phyloP scores from a whole-genome alignment of 306 rosid genomes.

The Acacia acuminata region DNA sequence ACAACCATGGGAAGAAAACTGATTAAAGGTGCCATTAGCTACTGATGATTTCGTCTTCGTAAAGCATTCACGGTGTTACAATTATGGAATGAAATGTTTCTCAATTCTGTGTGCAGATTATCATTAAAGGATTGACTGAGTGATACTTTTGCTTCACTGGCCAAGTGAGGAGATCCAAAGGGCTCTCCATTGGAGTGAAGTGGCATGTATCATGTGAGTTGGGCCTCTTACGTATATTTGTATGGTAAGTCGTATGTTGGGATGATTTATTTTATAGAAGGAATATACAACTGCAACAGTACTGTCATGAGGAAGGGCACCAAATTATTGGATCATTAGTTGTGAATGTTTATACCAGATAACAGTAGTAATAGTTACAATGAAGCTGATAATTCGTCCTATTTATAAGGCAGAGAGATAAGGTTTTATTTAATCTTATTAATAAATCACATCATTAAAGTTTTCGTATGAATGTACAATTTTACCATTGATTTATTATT shows the following conservation, averaged over 20 bases:
- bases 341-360: not conserved
- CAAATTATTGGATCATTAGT: not conserved
- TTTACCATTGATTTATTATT: too few species aligned
- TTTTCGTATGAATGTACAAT: too few species aligned
- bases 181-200: constrained; percentile 23
- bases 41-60: constrained; percentile 19
- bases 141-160: constrained; percentile 27
- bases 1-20: constrained; percentile 71
- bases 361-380: not conserved
- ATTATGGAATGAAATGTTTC: constrained; percentile 12
- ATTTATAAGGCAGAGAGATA: too few species aligned
- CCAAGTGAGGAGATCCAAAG: constrained; percentile 30
- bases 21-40: constrained; percentile 46
- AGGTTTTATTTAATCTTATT: too few species aligned
- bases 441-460: too few species aligned
- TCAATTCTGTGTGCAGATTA: constrained; percentile 25
- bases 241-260: not conserved
- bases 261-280: not conserved
- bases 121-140: constrained; percentile 19
- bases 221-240: not conserved
- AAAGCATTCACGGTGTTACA: not conserved
- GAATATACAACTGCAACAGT: constrained; percentile 20
- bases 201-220: constrained; percentile 40
- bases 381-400: not conserved
- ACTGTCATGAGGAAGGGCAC: constrained; percentile 1